Base-by-base conservation (phyloP, 176 grass and related monocot species). In the Triticum dicoccoides region DNA sequence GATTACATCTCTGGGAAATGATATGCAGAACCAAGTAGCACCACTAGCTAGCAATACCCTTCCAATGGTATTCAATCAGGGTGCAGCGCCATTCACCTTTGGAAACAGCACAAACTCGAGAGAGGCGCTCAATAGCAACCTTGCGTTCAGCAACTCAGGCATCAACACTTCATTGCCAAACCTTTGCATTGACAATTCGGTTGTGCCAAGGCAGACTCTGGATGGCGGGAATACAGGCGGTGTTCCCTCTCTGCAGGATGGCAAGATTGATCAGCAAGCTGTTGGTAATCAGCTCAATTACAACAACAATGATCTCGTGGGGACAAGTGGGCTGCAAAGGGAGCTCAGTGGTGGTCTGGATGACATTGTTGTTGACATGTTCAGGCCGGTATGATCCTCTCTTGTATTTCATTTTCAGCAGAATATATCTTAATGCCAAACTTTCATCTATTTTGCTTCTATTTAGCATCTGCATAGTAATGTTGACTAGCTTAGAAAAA, bases 321-420 rank as follows among this genome's bases (percentile, higher is more conserved):
- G 80, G 11, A 66, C 83, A 76, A 84, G 83, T 80, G 83, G 80
- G 74, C 80, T 69, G 38, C 83, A 93, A 41, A 86, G 79, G 80
- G 92, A 62, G 11, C 79, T 91, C n/a, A 88, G 82, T 61, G 86
- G 92, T 68, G 63, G 89, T 69, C 61, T 91, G 41, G 92, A 93
- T 72, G 92, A 90, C 69, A 79, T 93, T 49, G 89, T 90, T 37
- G 88, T 83, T 12, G 86, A 85, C 86, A 91, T 93, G 75, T 88
- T 93, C 76, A 88, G 80, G 61, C 73, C 75, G 83, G 89, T 93
- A 91, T 84, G 85, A 61, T 77, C 63, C 75, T 87, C 79, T 80
- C 30, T 61, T 56, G 5, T 54, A 23, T 70, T 47, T 62, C 13
- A 17, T 70, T 79, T 66, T 76, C 1, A 65, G 29, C 10, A 37